Evolutionary conservation across 73 alveolate genomes (phyloP), one percentile per base, ranked within the genome.

Genomic region (Paramecium biaurelia): DNA sequence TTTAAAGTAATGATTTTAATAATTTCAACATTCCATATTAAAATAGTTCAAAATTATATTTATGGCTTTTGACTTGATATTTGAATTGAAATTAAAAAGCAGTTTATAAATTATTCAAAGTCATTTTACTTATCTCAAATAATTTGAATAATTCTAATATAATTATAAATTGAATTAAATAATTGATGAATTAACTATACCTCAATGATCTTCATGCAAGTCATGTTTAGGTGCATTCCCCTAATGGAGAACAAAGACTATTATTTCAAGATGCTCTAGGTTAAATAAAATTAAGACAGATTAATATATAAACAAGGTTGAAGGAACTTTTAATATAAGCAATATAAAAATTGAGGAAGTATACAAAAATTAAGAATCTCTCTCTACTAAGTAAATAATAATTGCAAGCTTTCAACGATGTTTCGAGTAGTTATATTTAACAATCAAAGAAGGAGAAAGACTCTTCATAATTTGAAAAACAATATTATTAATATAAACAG

Each of bases 391-490:
- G 45, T 41, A 74, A 43, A 24, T 41, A 79, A 14, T 79, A 79
- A 45, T 63, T 79, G 18, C 47, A 79, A 42, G 90, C 90, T 0
- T 43, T 79, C 6, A 47, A 79, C 20, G 90, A 79, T 79, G 49
- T 30, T 23, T 21, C 76, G 10, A 30, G 63, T 24, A 79, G 56
- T 30, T 79, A 38, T 20, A 30, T 26, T 43, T 79, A 42, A 12
- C 24, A 38, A 20, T 21, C 42, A 2, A 21, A 79, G 14, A 34
- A 15, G 30, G 42, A 15, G 30, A 43, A 24, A 43, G 74, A 23
- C 14, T 32, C 41, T 2, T 43, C 90, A n/a, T 23, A 43, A 43
- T 79, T 79, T 43, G 90, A 79, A 79, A 20, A 41, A 41, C 3
- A 38, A 21, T 79, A 79, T 42, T 79, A 43, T 79, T 10, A 38